Conservation (phyloP, 2,329 filamentous ascomycete species). For the Lachnellula occidentalis region DNA sequence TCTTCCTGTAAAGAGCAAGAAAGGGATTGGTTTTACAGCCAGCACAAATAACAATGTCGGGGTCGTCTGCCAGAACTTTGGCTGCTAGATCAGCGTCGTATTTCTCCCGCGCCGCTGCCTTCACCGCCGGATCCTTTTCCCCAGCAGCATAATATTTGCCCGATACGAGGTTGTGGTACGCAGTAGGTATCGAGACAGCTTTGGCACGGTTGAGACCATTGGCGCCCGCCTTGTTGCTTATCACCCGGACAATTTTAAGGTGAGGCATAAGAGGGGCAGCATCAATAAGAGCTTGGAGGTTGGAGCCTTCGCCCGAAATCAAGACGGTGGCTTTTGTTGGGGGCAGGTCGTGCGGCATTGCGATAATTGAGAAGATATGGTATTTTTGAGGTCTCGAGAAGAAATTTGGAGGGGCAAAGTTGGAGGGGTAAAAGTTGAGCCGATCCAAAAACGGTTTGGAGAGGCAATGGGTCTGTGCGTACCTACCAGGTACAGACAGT, state of each 20-base stretch:
- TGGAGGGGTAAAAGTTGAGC: too few species aligned
- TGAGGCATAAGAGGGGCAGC: conserved; percentile 40
- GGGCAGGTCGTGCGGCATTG: conserved; percentile 15
- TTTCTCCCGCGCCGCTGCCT: conserved; percentile 46
- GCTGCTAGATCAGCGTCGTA: conserved; percentile 63
- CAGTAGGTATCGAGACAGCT: conserved; percentile 53
- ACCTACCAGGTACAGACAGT: too few species aligned
- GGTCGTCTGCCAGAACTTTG: conserved; percentile 46
- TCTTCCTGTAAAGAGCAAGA: too few species aligned
- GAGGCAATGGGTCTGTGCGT: too few species aligned
- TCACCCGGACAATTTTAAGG: conserved; percentile 51
- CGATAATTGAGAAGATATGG: neutral
- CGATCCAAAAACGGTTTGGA: too few species aligned
- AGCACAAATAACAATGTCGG: conserved; percentile 60
- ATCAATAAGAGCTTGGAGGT: conserved; percentile 61
- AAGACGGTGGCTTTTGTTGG: conserved; percentile 48
- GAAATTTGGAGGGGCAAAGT: too few species aligned
- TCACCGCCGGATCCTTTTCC: conserved; percentile 37
- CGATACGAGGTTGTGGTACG: conserved; percentile 60
- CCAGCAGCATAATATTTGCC: conserved; percentile 36
- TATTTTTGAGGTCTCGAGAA: neutral
- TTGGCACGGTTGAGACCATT: conserved; percentile 58
- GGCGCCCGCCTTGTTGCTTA: conserved; percentile 60
- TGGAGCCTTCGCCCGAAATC: conserved; percentile 63
- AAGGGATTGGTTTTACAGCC: conserved; percentile 45